Conservation (phyloP, 257 asterid species). For the Fraxinus americana region DNA sequence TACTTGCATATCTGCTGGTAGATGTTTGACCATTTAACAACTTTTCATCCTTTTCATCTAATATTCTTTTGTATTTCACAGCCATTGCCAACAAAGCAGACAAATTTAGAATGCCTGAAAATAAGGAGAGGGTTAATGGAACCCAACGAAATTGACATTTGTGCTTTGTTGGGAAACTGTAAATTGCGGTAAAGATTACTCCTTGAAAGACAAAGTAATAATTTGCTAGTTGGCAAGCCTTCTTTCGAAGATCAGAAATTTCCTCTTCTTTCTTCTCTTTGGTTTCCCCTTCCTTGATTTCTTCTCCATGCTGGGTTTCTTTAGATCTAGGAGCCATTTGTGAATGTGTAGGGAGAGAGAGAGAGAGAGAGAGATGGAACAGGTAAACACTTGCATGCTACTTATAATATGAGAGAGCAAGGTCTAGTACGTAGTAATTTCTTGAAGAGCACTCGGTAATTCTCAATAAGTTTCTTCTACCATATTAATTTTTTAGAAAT, state of each 20-base stretch:
- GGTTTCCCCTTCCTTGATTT: too few relatives aligned
- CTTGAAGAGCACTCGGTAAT: background rate
- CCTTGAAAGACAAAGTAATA: slow-evolving; percentile 19
- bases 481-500: too few relatives aligned
- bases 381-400: background rate
- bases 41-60: background rate
- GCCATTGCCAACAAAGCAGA: background rate
- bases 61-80: background rate
- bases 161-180: background rate
- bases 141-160: slow-evolving; percentile 14
- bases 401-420: background rate
- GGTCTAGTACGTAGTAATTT: background rate
- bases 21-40: background rate
- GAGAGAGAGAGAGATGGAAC: background rate
- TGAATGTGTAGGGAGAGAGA: too few relatives aligned
- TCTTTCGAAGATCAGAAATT: background rate
- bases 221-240: background rate
- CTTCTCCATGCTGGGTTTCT: background rate
- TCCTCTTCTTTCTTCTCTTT: background rate
- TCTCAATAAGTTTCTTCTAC: background rate
- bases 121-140: background rate
- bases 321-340: background rate
- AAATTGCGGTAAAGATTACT: slow-evolving; percentile 14
- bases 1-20: background rate
- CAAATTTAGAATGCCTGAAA: slow-evolving; percentile 5